Conservation (phyloP, 2,329 filamentous ascomycete species). For the Calonectria leucothoes region DNA sequence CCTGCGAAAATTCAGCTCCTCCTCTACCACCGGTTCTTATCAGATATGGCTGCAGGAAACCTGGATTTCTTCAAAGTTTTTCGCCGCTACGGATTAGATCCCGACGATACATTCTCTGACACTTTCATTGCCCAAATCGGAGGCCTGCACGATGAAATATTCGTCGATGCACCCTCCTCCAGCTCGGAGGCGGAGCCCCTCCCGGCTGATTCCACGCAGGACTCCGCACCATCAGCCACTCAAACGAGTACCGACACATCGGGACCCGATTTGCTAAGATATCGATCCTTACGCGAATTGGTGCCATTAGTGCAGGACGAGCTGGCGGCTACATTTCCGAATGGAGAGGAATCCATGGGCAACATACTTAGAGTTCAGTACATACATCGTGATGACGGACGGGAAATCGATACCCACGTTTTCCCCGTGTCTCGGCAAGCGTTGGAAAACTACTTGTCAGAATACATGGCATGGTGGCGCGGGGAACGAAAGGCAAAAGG, state of each 20-base stretch:
- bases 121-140: slow-evolving; percentile 81
- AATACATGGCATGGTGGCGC: slow-evolving; percentile 89
- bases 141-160: slow-evolving; percentile 73
- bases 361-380: slow-evolving; percentile 66
- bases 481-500: slow-evolving; percentile 79
- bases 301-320: slow-evolving; percentile 59
- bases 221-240: slow-evolving; percentile 27
- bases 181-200: slow-evolving; percentile 44
- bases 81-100: slow-evolving; percentile 76
- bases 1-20: slow-evolving; percentile 89
- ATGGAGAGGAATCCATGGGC: slow-evolving; percentile 60
- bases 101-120: slow-evolving; percentile 78
- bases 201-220: slow-evolving; percentile 18
- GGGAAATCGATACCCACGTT: slow-evolving; percentile 65
- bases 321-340: slow-evolving; percentile 63
- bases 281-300: slow-evolving; percentile 61
- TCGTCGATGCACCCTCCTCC: slow-evolving; percentile 59
- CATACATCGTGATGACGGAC: slow-evolving; percentile 63
- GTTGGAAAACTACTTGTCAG: slow-evolving; percentile 74
- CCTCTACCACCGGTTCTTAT: slow-evolving; percentile 88
- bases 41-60: slow-evolving; percentile 76
- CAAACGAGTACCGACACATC: slow-evolving; percentile 32
- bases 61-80: slow-evolving; percentile 79
- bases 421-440: slow-evolving; percentile 74
- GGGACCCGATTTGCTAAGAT: slow-evolving; percentile 54